Percentiles rank a stretch among this genome's conserved stretches.
These are phyloP conservation scores for Debaryomyces sp. DNA, from an alignment of 1,139 yeast species.

Conservation along the genomic window DNA sequence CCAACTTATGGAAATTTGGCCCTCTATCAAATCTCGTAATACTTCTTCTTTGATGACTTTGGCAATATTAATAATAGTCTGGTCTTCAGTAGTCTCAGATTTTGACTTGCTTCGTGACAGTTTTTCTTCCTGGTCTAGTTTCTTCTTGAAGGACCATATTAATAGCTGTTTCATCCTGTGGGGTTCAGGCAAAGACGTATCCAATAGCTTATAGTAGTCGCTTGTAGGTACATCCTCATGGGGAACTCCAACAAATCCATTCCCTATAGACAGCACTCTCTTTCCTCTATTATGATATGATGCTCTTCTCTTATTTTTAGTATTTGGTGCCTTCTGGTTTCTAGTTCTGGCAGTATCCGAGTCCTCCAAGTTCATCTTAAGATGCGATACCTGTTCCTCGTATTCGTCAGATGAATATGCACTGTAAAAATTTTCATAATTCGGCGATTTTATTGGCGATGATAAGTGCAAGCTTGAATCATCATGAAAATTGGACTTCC, in stretches of 20 bases:
- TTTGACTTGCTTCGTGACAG: conserved; percentile 26
- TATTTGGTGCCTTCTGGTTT: conserved; percentile 12
- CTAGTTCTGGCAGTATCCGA: conserved; percentile 25
- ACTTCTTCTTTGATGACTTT: conserved; percentile 68
- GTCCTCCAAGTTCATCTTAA: conserved; percentile 16
- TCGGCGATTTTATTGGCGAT: conserved; percentile 27
- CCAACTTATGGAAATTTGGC: conserved; percentile 69
- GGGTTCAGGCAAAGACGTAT: conserved; percentile 67
- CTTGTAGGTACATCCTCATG: conserved; percentile 60
- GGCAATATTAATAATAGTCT: conserved; percentile 55
- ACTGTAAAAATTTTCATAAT: conserved; percentile 10
- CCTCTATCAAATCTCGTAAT: conserved; percentile 58
- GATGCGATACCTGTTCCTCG: conserved; percentile 35
- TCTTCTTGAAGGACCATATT: conserved; percentile 67
- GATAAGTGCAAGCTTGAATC: conserved; percentile 24
- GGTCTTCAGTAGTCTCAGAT: conserved; percentile 27
- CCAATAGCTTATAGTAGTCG: conserved; percentile 66
- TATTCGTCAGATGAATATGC: conserved; percentile 25
- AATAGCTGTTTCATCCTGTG: conserved; percentile 71
- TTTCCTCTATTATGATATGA: conserved; percentile 66
- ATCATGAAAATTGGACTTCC: conserved; percentile 5
- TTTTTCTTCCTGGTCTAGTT: conserved; percentile 41
- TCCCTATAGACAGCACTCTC: conserved; percentile 73
- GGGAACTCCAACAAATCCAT: conserved; percentile 70
- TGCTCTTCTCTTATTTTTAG: conserved; percentile 39